Evolutionary conservation across 1,139 yeast genomes (phyloP).

Genomic region (Suhomyces anneliseae): DNA sequence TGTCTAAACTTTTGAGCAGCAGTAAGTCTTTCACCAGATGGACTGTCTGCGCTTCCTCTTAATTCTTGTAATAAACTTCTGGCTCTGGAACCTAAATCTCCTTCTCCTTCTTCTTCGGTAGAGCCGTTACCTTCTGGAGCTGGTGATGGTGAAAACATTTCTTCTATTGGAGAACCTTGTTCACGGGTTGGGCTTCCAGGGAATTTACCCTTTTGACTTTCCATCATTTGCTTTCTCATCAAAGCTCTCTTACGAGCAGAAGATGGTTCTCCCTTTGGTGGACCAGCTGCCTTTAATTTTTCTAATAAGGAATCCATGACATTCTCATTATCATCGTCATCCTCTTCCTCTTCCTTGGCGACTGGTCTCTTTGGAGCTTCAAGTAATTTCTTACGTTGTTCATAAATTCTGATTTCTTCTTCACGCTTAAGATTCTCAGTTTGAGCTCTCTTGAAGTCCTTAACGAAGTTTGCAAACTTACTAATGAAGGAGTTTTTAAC

Average conservation of each 20-base stretch:
- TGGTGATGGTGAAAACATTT: conserved; percentile 4
- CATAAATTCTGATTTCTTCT: conserved; percentile 75
- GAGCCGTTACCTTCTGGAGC: conserved; percentile 6
- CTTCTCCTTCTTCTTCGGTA: conserved; percentile 15
- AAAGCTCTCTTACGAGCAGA: conserved; percentile 82
- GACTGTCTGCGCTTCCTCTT: conserved; percentile 37
- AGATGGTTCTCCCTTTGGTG: conserved; percentile 68
- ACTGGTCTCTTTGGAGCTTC: conserved; percentile 42
- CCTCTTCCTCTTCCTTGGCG: conserved; percentile 18
- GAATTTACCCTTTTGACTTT: conserved; percentile 26
- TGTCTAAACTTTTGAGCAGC: conserved; percentile 43
- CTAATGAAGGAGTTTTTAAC: conserved; percentile 68
- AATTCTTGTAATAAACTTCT: conserved; percentile 58
- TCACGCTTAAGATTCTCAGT: conserved; percentile 75
- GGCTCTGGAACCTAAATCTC: conserved; percentile 60
- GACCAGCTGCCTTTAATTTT: conserved; percentile 72
- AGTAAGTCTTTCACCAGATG: conserved; percentile 20
- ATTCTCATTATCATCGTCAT: conserved; percentile 40
- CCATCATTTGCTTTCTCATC: conserved; percentile 62
- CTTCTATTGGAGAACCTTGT: conserved; percentile 12
- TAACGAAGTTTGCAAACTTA: conserved; percentile 70
- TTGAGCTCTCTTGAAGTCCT: conserved; percentile 75
- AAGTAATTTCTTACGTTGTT: conserved; percentile 64
- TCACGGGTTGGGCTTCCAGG: conserved; percentile 3
- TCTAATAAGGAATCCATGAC: conserved; percentile 77